Base-by-base conservation (phyloP, 176 grass and related monocot genomes). In the Alopecurus myosuroides region DNA sequence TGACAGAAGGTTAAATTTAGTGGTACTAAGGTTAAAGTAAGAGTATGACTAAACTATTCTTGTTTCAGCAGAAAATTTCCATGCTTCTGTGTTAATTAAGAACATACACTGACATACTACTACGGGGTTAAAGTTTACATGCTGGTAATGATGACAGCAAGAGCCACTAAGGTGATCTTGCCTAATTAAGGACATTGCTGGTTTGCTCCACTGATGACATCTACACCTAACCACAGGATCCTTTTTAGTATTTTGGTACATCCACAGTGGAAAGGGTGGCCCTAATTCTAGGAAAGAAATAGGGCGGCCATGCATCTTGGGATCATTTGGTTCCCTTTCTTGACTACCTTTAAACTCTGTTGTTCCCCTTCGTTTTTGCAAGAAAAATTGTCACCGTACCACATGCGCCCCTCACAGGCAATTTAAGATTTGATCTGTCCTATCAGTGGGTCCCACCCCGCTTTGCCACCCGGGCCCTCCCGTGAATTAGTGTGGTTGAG, bases 281-380 rank as follows among this genome's bases (percentile, higher is more conserved):
- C 81, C 37, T 79, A 86, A 74, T 76, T 68, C 39, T 40, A 79
- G 61, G 80, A 65, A 46, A 74, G 68, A 41, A 78, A 84, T 64
- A 41, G 62, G 15, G 61, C n/a, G n/a, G n/a, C n/a, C n/a, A n/a
- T n/a, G n/a, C 37, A 77, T 77, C 58, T 75, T 72, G 79, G 62
- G 89, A 92, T 86, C 87, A 87, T 92, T 92, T 73, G 73, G 81
- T 85, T 87, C 88, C 76, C 67, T 88, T 69, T 88, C 81, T 87
- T 85, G 79, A 87, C 90, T 83, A 39, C 71, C 83, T 94, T 92
- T 57, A 78, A n/a, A 83, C 67, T 79, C 72, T 90, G 75, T 64
- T 86, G 64, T 76, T 81, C 45, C 50, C 30, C n/a, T n/a, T 78
- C 45, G 15, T 57, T 49, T 29, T 64, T 79, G 31, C 35, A 73